Base-by-base conservation (phyloP, 208 protist species). In the Leishmania aethiopica region DNA sequence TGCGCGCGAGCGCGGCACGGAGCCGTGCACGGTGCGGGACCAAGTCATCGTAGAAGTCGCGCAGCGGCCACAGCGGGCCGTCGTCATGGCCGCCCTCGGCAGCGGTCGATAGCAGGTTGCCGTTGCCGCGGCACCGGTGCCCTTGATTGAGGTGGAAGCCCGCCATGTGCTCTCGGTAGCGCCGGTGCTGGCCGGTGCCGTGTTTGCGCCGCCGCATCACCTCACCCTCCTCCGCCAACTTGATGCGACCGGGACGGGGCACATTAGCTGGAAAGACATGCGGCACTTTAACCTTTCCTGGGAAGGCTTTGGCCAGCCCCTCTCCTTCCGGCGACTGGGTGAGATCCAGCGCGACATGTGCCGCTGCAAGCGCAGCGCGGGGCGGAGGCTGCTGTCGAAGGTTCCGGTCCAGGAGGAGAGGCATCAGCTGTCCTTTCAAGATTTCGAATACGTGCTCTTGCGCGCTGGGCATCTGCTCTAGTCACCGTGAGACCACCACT, bases 161-260 rank as follows among this genome's bases (percentile, higher is more conserved):
- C 62, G 83, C 55, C 84, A 96, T 71, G 90, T 96, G 67, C 86
- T 95, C 11, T 92, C 93, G 22, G 90, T 95, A 47, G 59, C 75
- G 37, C 91, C 90, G 7, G 76, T 94, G 28, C 80, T 94, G 15
- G 93, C 95, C 17, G 91, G 88, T 6, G 89, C 95, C 55, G 95
- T 99, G 71, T 96, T 98, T 28, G 95, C 89, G 0, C 83, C 89
- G 64, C 97, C 98, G 3, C 90, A 99, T 49, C 82, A 99, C 25
- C 96, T 99, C 3, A 84, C 99, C 6, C 99, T 93, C 77, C 99
- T 99, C 90, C 97, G 98, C 51, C 98, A 96, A 19, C 98, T 99
- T 53, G 99, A 99, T 91, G 93, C 97, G 19, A 99, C 94, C 3
- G 92, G 96, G 51, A 80, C 81, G 5, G 91, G 93, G n/a, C 47